Evolutionary conservation across 768 basidiomycete species (phyloP).

Genomic region (Boletus bicolor): DNA sequence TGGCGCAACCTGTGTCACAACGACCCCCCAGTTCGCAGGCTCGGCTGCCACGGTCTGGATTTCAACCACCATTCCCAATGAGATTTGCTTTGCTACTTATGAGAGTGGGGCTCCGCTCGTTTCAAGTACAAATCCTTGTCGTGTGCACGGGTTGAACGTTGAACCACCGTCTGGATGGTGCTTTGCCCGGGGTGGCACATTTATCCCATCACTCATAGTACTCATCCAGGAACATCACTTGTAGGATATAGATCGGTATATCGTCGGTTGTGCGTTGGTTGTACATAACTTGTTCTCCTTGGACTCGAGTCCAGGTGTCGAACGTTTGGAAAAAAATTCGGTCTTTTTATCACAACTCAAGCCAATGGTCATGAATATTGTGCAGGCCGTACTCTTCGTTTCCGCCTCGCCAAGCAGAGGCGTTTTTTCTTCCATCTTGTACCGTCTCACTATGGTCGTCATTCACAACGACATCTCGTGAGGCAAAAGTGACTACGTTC

Average conservation of each 20-base stretch:
- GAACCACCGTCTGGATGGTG: too few relatives aligned
- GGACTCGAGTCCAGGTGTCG: too few relatives aligned
- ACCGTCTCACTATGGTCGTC: background rate
- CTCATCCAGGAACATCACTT: background rate
- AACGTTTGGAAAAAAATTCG: background rate
- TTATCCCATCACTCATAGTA: background rate
- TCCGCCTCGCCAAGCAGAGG: background rate
- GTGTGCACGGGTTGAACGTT: too few relatives aligned
- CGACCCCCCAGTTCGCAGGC: constrained; percentile 28
- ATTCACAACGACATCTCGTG: background rate
- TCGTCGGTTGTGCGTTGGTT: too few relatives aligned
- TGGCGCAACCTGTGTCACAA: constrained; percentile 4
- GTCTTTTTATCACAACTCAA: background rate
- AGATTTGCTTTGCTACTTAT: too few relatives aligned
- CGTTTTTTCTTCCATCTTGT: background rate
- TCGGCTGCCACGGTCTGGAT: constrained; percentile 38
- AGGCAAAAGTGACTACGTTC: background rate
- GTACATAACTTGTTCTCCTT: too few relatives aligned
- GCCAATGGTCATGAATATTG: background rate
- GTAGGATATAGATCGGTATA: background rate
- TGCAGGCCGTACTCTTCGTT: background rate
- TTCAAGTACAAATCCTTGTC: too few relatives aligned
- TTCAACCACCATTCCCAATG: constrained; percentile 24
- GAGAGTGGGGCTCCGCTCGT: too few relatives aligned
- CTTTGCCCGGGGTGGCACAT: background rate